A percentile compares a stretch with the other conserved stretches of the same genome.
These are phyloP conservation scores for Puccinia hordei DNA, from an alignment of 1,284 basidiomycete species.

Conservation along the genomic window DNA sequence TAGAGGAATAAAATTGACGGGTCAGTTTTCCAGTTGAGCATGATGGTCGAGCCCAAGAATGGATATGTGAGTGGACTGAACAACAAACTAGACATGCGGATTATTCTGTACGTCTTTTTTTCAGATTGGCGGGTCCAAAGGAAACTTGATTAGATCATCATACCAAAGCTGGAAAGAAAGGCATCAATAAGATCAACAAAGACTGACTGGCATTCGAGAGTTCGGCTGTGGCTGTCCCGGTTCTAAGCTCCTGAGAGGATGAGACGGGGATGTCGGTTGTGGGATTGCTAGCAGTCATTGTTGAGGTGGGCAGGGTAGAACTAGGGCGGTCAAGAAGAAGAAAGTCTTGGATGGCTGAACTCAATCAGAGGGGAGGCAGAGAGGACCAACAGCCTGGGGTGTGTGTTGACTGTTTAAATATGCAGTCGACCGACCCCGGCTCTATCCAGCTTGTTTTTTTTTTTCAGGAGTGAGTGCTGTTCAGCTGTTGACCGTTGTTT, in stretches of 20 bases:
- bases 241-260: conserved; percentile 1
- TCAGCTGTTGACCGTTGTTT: no score
- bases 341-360: neutral
- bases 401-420: neutral
- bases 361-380: neutral
- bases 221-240: neutral
- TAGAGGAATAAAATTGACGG: neutral
- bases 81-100: conserved; percentile 44
- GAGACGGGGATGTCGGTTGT: conserved; percentile 32
- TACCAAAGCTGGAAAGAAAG: neutral
- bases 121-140: conserved; percentile 3
- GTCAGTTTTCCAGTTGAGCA: neutral
- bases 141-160: neutral
- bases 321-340: neutral
- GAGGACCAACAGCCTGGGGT: conserved; percentile 22
- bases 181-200: neutral
- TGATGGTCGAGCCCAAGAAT: neutral
- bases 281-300: neutral
- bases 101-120: conserved; percentile 48
- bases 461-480: conserved; percentile 30
- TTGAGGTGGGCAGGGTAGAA: neutral
- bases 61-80: conserved; percentile 12
- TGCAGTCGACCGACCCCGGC: neutral
- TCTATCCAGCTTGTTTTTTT: neutral
- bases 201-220: conserved; percentile 50